These are phyloP conservation scores for Cercospora zeina DNA, from an alignment of 2,329 filamentous ascomycete genomes.

Conservation along the genomic window DNA sequence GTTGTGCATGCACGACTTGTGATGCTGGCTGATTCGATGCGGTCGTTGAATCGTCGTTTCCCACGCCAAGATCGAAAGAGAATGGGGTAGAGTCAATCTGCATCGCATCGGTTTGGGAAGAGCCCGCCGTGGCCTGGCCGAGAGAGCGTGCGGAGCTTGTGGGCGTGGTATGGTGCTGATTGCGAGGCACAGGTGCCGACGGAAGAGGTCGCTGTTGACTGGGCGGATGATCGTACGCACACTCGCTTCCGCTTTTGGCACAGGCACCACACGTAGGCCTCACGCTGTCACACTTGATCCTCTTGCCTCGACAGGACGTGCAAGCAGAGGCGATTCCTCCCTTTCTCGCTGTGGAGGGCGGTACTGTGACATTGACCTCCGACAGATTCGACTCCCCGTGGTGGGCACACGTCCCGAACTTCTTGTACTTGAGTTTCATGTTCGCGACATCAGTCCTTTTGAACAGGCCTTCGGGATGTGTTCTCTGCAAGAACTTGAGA, in stretches of 20 bases:
- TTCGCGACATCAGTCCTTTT: slow-evolving; percentile 41
- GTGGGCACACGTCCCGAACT: slow-evolving; percentile 37
- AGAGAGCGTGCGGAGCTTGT: slow-evolving; percentile 15
- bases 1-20: slow-evolving; percentile 24
- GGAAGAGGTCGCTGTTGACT: slow-evolving; percentile 13
- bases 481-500: slow-evolving; percentile 38
- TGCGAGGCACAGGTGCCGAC: neutral
- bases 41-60: slow-evolving; percentile 13
- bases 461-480: slow-evolving; percentile 39
- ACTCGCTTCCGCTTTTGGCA: slow-evolving; percentile 22
- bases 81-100: slow-evolving; percentile 20
- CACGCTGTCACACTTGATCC: slow-evolving; percentile 34
- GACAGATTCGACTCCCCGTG: slow-evolving; percentile 12
- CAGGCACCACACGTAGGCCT: slow-evolving; percentile 35
- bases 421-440: slow-evolving; percentile 41
- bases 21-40: slow-evolving; percentile 10
- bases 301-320: slow-evolving; percentile 34
- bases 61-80: slow-evolving; percentile 12
- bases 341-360: slow-evolving; percentile 1
- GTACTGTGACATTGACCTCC: slow-evolving; percentile 10
- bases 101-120: slow-evolving; percentile 16
- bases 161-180: slow-evolving; percentile 16
- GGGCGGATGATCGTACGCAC: slow-evolving; percentile 33
- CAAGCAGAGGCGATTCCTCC: slow-evolving; percentile 33
- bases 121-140: slow-evolving; percentile 12